phyloP scores from a whole-genome alignment of 192 early-diverging fungal genomes.

The Coemansia sp. region DNA sequence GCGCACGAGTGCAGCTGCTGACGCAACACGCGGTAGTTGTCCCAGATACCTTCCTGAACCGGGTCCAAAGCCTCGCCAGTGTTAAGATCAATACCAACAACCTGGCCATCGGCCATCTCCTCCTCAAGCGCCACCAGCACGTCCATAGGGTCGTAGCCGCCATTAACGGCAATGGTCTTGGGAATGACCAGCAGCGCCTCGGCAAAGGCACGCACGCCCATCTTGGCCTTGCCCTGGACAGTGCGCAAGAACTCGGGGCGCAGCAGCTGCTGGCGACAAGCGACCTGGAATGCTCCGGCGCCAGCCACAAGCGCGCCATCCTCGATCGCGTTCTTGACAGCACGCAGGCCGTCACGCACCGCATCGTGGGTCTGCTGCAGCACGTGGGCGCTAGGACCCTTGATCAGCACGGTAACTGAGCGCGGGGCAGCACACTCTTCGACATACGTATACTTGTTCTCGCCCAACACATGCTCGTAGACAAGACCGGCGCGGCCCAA shows the following conservation, averaged over 20 bases:
- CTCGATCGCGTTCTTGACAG: constrained; percentile 98
- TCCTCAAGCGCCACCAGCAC: constrained; percentile 93
- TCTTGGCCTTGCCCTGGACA: constrained; percentile 92
- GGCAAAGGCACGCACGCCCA: constrained; percentile 96
- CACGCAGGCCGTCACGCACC: constrained; percentile 95
- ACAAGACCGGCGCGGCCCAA: constrained; percentile 91
- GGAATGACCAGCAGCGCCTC: constrained; percentile 96
- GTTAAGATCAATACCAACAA: constrained; percentile 91
- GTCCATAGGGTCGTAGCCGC: constrained; percentile 95
- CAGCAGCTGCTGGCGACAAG: constrained; percentile 77
- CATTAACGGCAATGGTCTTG: constrained; percentile 94
- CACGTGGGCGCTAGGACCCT: constrained; percentile 92
- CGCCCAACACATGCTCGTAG: constrained; percentile 96
- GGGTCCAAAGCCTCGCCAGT: constrained; percentile 96
- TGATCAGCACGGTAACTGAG: constrained; percentile 93
- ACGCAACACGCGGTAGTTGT: constrained; percentile 96
- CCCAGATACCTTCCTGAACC: constrained; percentile 91
- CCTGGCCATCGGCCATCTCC: constrained; percentile 87
- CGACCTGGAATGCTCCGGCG: constrained; percentile 96
- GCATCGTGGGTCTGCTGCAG: constrained; percentile 97
- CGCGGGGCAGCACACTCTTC: constrained; percentile 91
- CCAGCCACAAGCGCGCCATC: constrained; percentile 89
- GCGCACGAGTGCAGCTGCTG: constrained; percentile 96
- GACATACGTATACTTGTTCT: constrained; percentile 99
- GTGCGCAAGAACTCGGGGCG: constrained; percentile 79